Conservation (phyloP, 208 protist species). For the Leptomonas pyrrhocoris region DNA sequence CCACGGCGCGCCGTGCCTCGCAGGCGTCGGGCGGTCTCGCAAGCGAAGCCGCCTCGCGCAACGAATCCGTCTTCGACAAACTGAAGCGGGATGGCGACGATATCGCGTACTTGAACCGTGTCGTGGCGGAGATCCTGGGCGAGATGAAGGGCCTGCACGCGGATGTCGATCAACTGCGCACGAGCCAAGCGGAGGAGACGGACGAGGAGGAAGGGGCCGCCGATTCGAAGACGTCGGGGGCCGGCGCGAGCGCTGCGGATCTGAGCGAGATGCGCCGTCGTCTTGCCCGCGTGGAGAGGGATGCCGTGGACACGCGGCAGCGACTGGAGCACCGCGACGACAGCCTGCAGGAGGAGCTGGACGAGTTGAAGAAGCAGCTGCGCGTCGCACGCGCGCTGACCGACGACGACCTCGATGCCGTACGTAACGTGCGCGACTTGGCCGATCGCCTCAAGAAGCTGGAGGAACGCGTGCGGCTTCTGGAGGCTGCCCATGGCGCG, state of each 20-base stretch:
- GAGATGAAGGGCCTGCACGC: conserved; percentile 83
- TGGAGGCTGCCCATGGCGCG: conserved; percentile 36
- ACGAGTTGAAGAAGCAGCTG: conserved; percentile 43
- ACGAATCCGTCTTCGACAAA: conserved; percentile 45
- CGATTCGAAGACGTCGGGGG: too few species aligned
- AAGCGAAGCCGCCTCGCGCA: neutral
- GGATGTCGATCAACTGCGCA: conserved; percentile 73
- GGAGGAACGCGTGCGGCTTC: conserved; percentile 48
- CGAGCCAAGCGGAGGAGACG: conserved; percentile 7
- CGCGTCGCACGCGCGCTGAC: conserved; percentile 35
- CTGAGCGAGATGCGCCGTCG: conserved; percentile 22
- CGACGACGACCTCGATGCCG: conserved; percentile 46
- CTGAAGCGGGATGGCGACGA: conserved; percentile 68
- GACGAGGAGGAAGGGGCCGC: neutral
- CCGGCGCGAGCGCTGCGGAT: neutral
- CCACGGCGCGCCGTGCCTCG: conserved; percentile 18
- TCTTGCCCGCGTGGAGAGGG: conserved; percentile 31
- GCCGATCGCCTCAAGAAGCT: conserved; percentile 43
- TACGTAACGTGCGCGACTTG: conserved; percentile 27
- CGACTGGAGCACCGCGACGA: conserved; percentile 31
- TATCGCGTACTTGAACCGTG: conserved; percentile 87
- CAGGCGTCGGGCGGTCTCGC: neutral
- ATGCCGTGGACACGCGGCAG: conserved; percentile 34
- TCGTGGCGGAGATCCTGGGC: conserved; percentile 89
- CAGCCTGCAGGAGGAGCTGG: conserved; percentile 38